Percentiles rank a stretch among this genome's conserved stretches.
These are phyloP conservation scores for Litchi chinensis DNA, from an alignment of 345 rosid species.

Conservation along the genomic window DNA sequence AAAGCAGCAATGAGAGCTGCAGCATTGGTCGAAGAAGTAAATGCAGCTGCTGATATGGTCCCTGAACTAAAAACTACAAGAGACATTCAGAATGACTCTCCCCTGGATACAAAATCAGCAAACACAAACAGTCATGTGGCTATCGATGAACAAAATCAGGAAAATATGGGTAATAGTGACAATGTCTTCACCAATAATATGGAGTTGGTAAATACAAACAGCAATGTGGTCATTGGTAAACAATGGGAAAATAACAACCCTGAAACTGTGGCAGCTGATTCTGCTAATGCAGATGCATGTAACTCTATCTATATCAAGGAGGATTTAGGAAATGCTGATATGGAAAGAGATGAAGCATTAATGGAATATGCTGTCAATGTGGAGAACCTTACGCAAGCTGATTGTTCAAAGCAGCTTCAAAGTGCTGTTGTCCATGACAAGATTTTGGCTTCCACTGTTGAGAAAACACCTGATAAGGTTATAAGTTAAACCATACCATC, in stretches of 20 bases:
- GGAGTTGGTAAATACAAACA: constrained; percentile 15
- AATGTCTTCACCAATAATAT: constrained; percentile 21
- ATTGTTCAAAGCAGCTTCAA: constrained; percentile 30
- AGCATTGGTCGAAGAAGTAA: constrained; percentile 39
- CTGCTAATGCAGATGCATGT: constrained; percentile 16
- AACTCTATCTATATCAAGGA: constrained; percentile 16
- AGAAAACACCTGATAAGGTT: constrained; percentile 42
- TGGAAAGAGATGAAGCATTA: constrained; percentile 24
- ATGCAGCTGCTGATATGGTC: constrained; percentile 14
- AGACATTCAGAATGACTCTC: constrained; percentile 10
- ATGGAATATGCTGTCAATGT: constrained; percentile 17
- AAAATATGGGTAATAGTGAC: neutral
- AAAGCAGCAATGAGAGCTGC: constrained; percentile 67
- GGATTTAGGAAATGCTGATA: constrained; percentile 22
- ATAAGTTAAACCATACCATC: constrained; percentile 8
- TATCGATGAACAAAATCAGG: constrained; percentile 28
- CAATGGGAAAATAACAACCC: constrained; percentile 14
- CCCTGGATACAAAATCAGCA: constrained; percentile 21
- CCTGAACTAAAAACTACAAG: constrained; percentile 17
- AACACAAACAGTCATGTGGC: constrained; percentile 14
- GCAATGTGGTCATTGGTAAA: constrained; percentile 15
- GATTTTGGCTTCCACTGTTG: constrained; percentile 28
- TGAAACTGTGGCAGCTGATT: constrained; percentile 24
- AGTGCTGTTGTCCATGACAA: constrained; percentile 18
- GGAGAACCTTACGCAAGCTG: constrained; percentile 27